Evolutionary conservation across 495 filamentous ascomycete genomes (phyloP).

Genomic region (Aspergillus haitiensis): DNA sequence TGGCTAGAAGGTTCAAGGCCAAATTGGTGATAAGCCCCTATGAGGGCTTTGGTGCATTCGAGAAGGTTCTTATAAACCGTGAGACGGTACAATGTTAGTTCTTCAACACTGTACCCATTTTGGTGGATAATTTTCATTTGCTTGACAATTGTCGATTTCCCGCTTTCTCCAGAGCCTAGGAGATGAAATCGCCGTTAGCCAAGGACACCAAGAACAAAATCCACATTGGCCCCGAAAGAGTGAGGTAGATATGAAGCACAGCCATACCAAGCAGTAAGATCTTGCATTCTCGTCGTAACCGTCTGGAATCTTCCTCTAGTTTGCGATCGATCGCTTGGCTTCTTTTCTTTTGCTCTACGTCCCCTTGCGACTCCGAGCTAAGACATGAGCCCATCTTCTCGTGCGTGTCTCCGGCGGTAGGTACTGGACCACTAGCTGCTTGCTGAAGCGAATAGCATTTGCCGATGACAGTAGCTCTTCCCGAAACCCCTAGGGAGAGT

Average conservation of each 20-base stretch:
- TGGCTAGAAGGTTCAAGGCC: slow-evolving; percentile 68
- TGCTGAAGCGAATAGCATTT: slow-evolving; percentile 32
- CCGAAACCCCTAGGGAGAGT: slow-evolving; percentile 12
- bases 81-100: slow-evolving; percentile 86
- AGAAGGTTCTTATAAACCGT: slow-evolving; percentile 98
- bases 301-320: slow-evolving; percentile 88
- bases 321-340: slow-evolving; percentile 91
- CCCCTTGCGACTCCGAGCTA: slow-evolving; percentile 73
- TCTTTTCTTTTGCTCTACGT: slow-evolving; percentile 86
- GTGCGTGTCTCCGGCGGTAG: slow-evolving; percentile 28
- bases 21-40: slow-evolving; percentile 86
- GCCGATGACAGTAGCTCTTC: slow-evolving; percentile 14
- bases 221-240: background rate
- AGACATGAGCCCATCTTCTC: slow-evolving; percentile 82
- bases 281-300: slow-evolving; percentile 95
- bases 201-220: background rate
- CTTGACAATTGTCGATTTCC: slow-evolving; percentile 98
- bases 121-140: slow-evolving; percentile 99
- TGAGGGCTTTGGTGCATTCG: slow-evolving; percentile 91
- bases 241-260: background rate
- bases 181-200: slow-evolving; percentile 15
- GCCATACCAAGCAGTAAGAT: slow-evolving; percentile 83
- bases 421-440: slow-evolving; percentile 29
- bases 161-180: slow-evolving; percentile 93
- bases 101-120: slow-evolving; percentile 90